These are phyloP conservation scores for Colletotrichum tropicale DNA, from an alignment of 2,329 filamentous ascomycete genomes.

Conservation along the genomic window DNA sequence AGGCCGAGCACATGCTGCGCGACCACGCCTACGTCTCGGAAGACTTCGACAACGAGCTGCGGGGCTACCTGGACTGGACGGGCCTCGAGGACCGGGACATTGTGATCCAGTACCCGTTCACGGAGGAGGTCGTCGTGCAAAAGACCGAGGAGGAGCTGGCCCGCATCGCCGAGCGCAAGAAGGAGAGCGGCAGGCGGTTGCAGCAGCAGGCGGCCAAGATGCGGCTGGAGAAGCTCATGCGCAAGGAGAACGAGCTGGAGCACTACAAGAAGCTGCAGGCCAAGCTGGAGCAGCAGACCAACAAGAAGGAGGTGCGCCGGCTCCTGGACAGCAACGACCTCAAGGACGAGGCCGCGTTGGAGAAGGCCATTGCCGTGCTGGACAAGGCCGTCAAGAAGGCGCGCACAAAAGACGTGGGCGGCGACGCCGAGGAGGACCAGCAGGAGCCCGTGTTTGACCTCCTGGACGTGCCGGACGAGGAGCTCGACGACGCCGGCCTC, in stretches of 20 bases:
- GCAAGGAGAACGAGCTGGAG: conserved; percentile 93
- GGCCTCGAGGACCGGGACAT: conserved; percentile 88
- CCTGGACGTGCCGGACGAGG: conserved; percentile 86
- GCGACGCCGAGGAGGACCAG: conserved; percentile 78
- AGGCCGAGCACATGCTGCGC: conserved; percentile 85
- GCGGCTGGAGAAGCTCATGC: conserved; percentile 92
- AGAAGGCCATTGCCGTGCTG: conserved; percentile 84
- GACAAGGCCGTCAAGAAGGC: conserved; percentile 90
- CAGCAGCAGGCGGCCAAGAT: conserved; percentile 98
- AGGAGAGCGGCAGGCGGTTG: conserved; percentile 87
- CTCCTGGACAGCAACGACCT: conserved; percentile 90
- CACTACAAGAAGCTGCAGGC: conserved; percentile 87
- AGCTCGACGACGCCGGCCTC: conserved; percentile 87
- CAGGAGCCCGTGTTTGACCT: conserved; percentile 87
- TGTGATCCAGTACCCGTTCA: conserved; percentile 91
- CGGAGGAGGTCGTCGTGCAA: conserved; percentile 86
- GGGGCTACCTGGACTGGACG: conserved; percentile 84
- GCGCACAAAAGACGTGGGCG: conserved; percentile 90
- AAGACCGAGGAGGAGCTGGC: conserved; percentile 96
- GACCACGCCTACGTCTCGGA: conserved; percentile 90
- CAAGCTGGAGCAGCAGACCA: conserved; percentile 69
- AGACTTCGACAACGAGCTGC: conserved; percentile 81
- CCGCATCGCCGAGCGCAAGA: conserved; percentile 88
- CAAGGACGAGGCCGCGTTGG: conserved; percentile 86
- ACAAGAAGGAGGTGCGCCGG: conserved; percentile 89